Evolutionary conservation across 805 yeast species (phyloP).

Genomic region (Wickerhamomyces pijperi): DNA sequence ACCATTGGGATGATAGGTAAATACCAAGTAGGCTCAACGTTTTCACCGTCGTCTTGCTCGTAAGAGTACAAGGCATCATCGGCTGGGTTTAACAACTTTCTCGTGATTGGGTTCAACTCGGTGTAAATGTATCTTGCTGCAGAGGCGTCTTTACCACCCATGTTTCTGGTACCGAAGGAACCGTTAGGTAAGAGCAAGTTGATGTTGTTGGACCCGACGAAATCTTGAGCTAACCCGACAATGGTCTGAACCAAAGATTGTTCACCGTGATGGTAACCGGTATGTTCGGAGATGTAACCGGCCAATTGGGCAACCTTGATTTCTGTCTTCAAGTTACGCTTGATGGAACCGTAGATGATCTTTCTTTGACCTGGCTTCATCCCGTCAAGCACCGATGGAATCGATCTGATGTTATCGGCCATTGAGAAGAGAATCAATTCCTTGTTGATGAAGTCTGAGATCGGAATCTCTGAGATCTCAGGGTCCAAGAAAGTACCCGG

Average conservation of each 20-base stretch:
- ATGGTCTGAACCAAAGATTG: conserved; percentile 80
- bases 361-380: conserved; percentile 96
- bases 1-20: conserved; percentile 90
- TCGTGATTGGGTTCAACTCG: conserved; percentile 64
- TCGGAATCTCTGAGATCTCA: conserved; percentile 63
- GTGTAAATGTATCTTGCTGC: conserved; percentile 96
- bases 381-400: conserved; percentile 91
- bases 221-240: conserved; percentile 89
- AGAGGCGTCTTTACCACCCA: conserved; percentile 98
- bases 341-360: conserved; percentile 79
- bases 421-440: conserved; percentile 89
- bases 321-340: conserved; percentile 64
- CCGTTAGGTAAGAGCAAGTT: conserved; percentile 84
- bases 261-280: conserved; percentile 96
- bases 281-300: conserved; percentile 79
- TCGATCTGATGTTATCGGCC: conserved; percentile 94
- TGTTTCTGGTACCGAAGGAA: conserved; percentile 89
- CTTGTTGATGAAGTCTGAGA: conserved; percentile 87
- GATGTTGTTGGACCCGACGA: conserved; percentile 84
- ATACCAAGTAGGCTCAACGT: conserved; percentile 94
- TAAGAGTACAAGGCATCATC: conserved; percentile 74
- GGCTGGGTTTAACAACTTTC: conserved; percentile 62
- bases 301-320: conserved; percentile 85
- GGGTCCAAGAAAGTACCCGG: conserved; percentile 93
- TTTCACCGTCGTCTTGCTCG: conserved; percentile 83